Evolutionary conservation across 2,329 filamentous ascomycete genomes (phyloP), one percentile per base, ranked within the genome.

Genomic region (Metarhizium album): DNA sequence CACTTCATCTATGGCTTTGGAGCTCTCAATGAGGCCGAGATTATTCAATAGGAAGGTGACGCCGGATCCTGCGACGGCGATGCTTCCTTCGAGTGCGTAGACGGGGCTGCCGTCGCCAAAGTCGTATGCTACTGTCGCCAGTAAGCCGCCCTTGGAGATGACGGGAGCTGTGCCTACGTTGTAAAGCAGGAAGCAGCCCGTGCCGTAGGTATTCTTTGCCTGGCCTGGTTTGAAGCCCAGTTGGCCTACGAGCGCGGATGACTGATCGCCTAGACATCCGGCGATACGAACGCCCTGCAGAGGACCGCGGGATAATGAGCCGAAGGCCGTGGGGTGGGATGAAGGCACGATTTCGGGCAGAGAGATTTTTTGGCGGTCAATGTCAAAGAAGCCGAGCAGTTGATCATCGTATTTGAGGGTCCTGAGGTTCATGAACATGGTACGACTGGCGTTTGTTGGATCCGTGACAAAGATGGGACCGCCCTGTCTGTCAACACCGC

Each of bases 151-250:
- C 53, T 79, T 84, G 11, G 90, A 95, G 52, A 95, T 85, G 49
- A 95, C 87, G 6, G 90, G 90, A 66, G 89, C 83, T 40, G 82
- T 77, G 48, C 90, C 90, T 33, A 94, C 86, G 61, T 95, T 94
- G 71, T 93, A 94, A 4, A 95, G 77, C 57, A 95, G 72, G 73
- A 95, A 95, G 64, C 87, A 93, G 42, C 89, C 89, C 0, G 89
- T 95, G 38, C 89, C 89, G 64, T 94, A 94, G 0, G 89, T 95
- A 68, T 93, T 94, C 74, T 95, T 95, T 43, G 88, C 90, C 59
- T 82, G 80, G 48, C 90, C 90, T 1, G 87, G 83, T 3, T 75
- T 78, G 70, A 95, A 95, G 14, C 86, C 89, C 64, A 86, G 86
- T 66, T 94, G 88, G 45, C 89, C 89, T 20, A 95, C 87, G 47